Evolutionary conservation across 2,329 filamentous ascomycete species (phyloP).

Genomic region (Aspergillus aculeatus): DNA sequence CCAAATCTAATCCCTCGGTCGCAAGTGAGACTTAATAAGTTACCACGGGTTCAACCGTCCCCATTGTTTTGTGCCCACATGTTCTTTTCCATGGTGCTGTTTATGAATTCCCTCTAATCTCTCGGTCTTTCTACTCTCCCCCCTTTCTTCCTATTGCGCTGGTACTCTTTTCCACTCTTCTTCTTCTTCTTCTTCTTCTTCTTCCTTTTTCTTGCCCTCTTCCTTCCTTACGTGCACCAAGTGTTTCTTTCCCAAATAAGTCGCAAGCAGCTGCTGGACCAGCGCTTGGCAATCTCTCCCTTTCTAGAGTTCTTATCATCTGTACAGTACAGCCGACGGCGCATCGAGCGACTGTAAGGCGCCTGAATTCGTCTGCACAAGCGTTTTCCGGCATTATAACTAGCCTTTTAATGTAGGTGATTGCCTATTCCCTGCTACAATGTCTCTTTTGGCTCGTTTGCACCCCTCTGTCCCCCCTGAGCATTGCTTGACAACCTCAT

Average conservation of each 20-base stretch:
- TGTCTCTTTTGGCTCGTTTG: neutral
- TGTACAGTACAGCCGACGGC: slow-evolving; percentile 1
- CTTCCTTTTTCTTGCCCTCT: neutral
- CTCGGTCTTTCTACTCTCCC: neutral
- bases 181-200: slow-evolving; percentile 15
- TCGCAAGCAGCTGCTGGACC: slow-evolving; percentile 19
- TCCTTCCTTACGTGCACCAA: neutral
- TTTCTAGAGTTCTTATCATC: slow-evolving; percentile 7
- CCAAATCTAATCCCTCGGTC: neutral
- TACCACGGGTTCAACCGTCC: slow-evolving; percentile 8
- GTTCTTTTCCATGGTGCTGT: slow-evolving; percentile 6
- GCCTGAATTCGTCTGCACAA: slow-evolving; percentile 2
- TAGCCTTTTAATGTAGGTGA: neutral
- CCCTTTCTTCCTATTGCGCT: slow-evolving; percentile 4
- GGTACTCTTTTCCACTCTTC: slow-evolving; percentile 4
- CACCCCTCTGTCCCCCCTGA: slow-evolving; percentile 12
- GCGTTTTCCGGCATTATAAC: neutral
- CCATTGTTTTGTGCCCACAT: slow-evolving; percentile 9
- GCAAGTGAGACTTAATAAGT: slow-evolving; percentile 7
- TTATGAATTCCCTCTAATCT: slow-evolving; percentile 2
- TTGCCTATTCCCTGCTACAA: neutral
- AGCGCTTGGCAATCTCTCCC: slow-evolving; percentile 13
- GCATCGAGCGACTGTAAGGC: neutral
- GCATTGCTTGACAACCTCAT: slow-evolving; percentile 9
- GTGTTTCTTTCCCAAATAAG: neutral